These are phyloP conservation scores for Guadua angustifolia DNA, from an alignment of 176 grass and related monocot genomes.

Conservation along the genomic window DNA sequence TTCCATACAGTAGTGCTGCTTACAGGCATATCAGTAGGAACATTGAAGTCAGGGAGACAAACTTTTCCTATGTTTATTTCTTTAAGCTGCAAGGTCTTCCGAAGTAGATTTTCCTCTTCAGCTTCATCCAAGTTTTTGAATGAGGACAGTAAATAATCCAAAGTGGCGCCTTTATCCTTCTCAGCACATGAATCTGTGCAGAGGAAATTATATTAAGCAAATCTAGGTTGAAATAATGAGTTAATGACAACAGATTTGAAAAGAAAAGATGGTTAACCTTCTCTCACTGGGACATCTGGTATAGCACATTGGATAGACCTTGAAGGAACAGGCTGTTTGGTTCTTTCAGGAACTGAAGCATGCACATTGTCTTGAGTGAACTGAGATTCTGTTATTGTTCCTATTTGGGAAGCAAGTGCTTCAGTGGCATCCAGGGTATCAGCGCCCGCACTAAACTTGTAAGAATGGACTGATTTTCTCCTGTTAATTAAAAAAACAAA, in stretches of 20 bases:
- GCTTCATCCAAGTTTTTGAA: conserved; percentile 50
- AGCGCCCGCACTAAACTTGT: conserved; percentile 15
- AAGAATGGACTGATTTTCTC: conserved; percentile 45
- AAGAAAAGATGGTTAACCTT: conserved; percentile 50
- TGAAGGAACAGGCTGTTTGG: conserved; percentile 31
- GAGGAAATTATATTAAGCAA: conserved; percentile 28
- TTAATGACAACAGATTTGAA: conserved; percentile 10
- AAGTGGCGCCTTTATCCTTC: conserved; percentile 13
- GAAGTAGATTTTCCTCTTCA: conserved; percentile 48
- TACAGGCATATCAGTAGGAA: conserved; percentile 22
- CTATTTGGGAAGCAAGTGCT: conserved; percentile 28
- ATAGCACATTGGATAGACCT: conserved; percentile 32
- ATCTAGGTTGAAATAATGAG: conserved; percentile 24
- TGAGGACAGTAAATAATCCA: conserved; percentile 47
- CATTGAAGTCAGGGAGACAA: conserved; percentile 38
- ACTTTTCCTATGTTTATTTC: conserved; percentile 46
- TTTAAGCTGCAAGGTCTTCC: conserved; percentile 52
- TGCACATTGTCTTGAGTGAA: conserved; percentile 29
- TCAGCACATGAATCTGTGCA: conserved; percentile 45
- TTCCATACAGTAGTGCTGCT: neutral
- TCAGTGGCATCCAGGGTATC: conserved; percentile 10
- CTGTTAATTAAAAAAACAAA: conserved; percentile 47
- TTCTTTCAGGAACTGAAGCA: conserved; percentile 36
- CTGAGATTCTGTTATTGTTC: conserved; percentile 36
- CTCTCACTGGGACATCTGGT: conserved; percentile 37